Conservation (phyloP, 345 rosid species). For the Microthlaspi erraticum region DNA sequence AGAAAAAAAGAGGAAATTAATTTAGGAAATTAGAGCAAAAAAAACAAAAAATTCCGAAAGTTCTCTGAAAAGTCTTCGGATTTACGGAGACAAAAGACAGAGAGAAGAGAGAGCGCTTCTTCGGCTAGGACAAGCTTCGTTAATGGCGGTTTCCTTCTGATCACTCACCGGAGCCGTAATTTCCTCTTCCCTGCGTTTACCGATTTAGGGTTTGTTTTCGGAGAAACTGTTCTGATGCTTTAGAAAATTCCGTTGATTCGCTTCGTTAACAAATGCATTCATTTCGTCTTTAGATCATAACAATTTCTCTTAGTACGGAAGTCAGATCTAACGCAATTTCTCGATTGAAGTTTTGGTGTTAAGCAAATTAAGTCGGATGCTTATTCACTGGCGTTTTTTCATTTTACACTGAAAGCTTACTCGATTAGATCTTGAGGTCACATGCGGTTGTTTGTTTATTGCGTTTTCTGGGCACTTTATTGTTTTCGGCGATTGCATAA, state of each 20-base stretch:
- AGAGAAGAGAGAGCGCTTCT: constrained; percentile 37
- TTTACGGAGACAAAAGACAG: constrained; percentile 37
- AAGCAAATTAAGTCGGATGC: constrained; percentile 10
- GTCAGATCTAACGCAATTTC: constrained; percentile 39
- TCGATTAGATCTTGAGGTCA: constrained; percentile 28
- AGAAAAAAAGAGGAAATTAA: not conserved
- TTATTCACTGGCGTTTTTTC: constrained; percentile 3
- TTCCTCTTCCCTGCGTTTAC: not conserved
- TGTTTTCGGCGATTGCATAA: not conserved
- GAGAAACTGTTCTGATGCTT: constrained; percentile 17
- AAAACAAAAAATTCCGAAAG: not conserved
- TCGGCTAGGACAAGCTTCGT: constrained; percentile 37
- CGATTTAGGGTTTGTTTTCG: constrained; percentile 32
- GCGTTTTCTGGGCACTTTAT: constrained; percentile 14
- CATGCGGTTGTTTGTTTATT: constrained; percentile 5
- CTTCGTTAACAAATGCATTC: constrained; percentile 11
- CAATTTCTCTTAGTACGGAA: constrained; percentile 10
- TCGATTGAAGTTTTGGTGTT: constrained; percentile 24
- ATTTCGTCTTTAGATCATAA: constrained; percentile 20
- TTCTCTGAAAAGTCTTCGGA: constrained; percentile 41
- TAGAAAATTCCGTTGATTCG: constrained; percentile 3
- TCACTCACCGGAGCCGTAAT: constrained; percentile 35
- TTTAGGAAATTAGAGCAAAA: constrained; percentile 1
- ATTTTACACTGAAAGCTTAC: constrained; percentile 7
- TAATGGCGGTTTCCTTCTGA: constrained; percentile 47